A percentile compares a stretch with the other conserved stretches of the same genome.
phyloP scores from a whole-genome alignment of 2,329 filamentous ascomycete species.

The Scedosporium apiospermum region DNA sequence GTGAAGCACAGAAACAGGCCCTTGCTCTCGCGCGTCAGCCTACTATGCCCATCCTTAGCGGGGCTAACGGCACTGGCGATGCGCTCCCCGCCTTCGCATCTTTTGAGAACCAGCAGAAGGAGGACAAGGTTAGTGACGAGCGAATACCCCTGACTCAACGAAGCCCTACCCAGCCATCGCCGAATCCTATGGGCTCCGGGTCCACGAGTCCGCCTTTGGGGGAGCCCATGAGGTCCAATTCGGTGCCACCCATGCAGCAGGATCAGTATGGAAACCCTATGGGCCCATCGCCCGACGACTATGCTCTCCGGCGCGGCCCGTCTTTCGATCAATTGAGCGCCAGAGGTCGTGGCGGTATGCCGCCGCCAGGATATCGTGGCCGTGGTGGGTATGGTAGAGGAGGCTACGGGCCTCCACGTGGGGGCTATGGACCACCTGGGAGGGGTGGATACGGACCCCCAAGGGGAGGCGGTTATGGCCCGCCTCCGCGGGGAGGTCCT shows the following conservation, averaged over 20 bases:
- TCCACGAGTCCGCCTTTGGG: constrained; percentile 23
- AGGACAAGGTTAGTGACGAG: constrained; percentile 57
- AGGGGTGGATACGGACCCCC: constrained; percentile 34
- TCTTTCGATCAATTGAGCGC: constrained; percentile 39
- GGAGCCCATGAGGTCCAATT: constrained; percentile 27
- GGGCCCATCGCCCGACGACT: constrained; percentile 29
- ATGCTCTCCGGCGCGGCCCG: constrained; percentile 32
- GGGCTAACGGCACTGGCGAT: constrained; percentile 39
- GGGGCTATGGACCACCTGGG: constrained; percentile 38
- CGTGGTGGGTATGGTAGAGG: constrained; percentile 34
- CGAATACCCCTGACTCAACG: constrained; percentile 59
- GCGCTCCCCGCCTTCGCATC: constrained; percentile 48
- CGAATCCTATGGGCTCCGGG: constrained; percentile 32
- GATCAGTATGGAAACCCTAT: constrained; percentile 60
- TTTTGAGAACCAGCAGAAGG: constrained; percentile 58
- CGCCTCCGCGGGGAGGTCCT: constrained; percentile 22
- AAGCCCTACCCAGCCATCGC: constrained; percentile 50
- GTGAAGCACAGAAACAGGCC: constrained; percentile 48
- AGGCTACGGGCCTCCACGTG: constrained; percentile 30
- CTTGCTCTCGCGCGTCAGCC: constrained; percentile 40
- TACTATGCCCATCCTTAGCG: constrained; percentile 44
- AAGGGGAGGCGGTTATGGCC: constrained; percentile 31
- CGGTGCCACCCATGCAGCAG: constrained; percentile 23
- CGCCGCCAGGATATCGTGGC: constrained; percentile 32
- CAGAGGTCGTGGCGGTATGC: constrained; percentile 41